Evolutionary conservation across 352 stramenopile genomes (phyloP), one percentile per base, ranked within the genome.

Genomic region (Pythium utonaiense): DNA sequence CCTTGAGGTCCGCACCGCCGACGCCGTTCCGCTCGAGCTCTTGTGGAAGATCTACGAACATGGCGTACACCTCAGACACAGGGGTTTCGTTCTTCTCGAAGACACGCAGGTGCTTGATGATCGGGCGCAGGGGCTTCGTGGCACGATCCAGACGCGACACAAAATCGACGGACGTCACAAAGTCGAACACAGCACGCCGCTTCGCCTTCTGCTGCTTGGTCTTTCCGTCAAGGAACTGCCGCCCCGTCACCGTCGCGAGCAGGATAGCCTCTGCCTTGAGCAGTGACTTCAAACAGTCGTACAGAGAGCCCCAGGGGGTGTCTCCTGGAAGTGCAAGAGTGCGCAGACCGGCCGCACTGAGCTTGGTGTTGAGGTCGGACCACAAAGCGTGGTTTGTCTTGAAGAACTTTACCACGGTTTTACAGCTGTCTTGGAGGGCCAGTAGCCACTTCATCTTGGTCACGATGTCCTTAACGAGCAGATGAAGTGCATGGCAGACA

Each of bases 181-280:
- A 28, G 28, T 60, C 53, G 38, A 52, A 25, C 7, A 60, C 19
- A 17, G 38, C 36, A 6, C 25, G 53, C 19, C 38, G 34, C 52
- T 36, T 34, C 5, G 14, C 13, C 34, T 58, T 58, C 21, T 58
- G 9, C 52, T 58, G 33, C 38, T 48, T 58, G 14, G 33, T 49
- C 10, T n/a, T 14, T 12, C 25, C 52, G 5, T n/a, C 34, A 24
- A 58, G 52, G 19, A 49, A 48, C 34, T 48, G 21, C 8, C 38
- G 52, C 17, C 34, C 7, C 6, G 38, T 28, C n/a, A 33, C 52
- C 14, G 45, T 17, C 6, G n/a, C 33, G 17, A 38, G 30, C 3
- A 51, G 33, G 6, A 59, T 40, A 6, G 34, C 6, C 53, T 51
- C 53, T 10, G 53, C 31, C 13, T 36, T 36, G 31, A 36, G 31